Conservation (phyloP, 208 protist genomes). For the Borovskyia barvae region DNA sequence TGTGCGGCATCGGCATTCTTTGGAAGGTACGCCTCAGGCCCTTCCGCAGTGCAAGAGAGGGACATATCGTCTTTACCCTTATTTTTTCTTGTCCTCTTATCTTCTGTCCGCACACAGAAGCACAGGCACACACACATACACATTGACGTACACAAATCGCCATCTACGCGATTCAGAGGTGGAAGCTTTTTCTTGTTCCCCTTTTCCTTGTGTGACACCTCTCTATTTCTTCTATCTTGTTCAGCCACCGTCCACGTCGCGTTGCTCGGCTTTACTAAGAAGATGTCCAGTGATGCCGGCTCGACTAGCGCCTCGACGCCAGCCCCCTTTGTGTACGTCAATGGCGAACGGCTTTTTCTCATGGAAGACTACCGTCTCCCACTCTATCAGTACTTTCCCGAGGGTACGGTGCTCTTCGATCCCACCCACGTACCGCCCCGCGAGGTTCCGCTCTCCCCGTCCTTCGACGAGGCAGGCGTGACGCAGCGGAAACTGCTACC, state of each 20-base stretch:
- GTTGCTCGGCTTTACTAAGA: no score
- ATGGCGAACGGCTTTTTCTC: constrained; percentile 55
- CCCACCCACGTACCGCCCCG: constrained; percentile 47
- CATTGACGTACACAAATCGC: no score
- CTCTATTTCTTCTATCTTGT: no score
- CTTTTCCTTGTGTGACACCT: not conserved
- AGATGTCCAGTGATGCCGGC: constrained; percentile 21
- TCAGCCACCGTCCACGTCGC: not conserved
- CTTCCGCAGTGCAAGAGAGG: no score
- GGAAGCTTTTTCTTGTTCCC: no score
- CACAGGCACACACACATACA: not conserved
- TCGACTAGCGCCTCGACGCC: constrained; percentile 9
- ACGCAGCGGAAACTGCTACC: constrained; percentile 68
- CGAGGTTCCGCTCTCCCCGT: constrained; percentile 52
- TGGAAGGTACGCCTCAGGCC: no score
- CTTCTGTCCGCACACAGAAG: not conserved
- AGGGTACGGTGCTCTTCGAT: constrained; percentile 68
- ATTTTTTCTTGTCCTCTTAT: not conserved
- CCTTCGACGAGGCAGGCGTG: constrained; percentile 45
- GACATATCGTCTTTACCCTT: no score
- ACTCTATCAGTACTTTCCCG: constrained; percentile 59
- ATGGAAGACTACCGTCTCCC: constrained; percentile 72
- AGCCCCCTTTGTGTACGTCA: constrained; percentile 65
- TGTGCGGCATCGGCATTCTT: not conserved
- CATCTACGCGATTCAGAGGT: no score